Conservation (phyloP, 192 early-diverging fungal genomes). For the Backusella tarrabulga region DNA sequence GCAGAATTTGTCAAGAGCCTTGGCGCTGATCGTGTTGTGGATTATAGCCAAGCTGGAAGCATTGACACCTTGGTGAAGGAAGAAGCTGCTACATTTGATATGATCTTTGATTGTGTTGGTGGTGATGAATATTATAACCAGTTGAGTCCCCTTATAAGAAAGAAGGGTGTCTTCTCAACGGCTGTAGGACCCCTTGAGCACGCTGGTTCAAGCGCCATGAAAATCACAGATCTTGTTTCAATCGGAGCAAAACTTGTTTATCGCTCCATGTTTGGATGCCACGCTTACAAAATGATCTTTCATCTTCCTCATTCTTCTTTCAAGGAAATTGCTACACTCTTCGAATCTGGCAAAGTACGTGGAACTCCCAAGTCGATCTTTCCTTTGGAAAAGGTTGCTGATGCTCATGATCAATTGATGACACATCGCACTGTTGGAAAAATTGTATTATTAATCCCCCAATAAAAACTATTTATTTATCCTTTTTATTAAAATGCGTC, state of each 20-base stretch:
- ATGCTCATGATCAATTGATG: slow-evolving; percentile 30
- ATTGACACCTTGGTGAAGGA: slow-evolving; percentile 15
- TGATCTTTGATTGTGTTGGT: slow-evolving; percentile 48
- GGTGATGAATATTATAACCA: slow-evolving; percentile 27
- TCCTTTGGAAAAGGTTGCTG: slow-evolving; percentile 22
- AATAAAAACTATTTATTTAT: neutral
- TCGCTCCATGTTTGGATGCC: slow-evolving; percentile 9
- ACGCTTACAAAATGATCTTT: neutral
- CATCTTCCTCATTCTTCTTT: neutral
- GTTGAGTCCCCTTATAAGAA: slow-evolving; percentile 1
- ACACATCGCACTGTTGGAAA: slow-evolving; percentile 30
- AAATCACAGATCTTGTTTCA: neutral
- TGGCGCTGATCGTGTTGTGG: slow-evolving; percentile 57
- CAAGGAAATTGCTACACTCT: neutral
- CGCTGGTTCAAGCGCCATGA: slow-evolving; percentile 8
- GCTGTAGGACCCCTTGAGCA: slow-evolving; percentile 23
- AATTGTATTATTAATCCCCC: slow-evolving; percentile 23
- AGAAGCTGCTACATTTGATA: slow-evolving; percentile 36
- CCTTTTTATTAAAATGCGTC: neutral
- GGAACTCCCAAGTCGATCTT: slow-evolving; percentile 1
- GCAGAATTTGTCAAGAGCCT: slow-evolving; percentile 42
- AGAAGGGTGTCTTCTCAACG: slow-evolving; percentile 12
- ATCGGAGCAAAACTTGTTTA: neutral
- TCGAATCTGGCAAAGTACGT: neutral
- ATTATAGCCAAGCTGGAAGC: slow-evolving; percentile 50